Conservation (phyloP, 352 stramenopile genomes). For the Globisporangium parvum region DNA sequence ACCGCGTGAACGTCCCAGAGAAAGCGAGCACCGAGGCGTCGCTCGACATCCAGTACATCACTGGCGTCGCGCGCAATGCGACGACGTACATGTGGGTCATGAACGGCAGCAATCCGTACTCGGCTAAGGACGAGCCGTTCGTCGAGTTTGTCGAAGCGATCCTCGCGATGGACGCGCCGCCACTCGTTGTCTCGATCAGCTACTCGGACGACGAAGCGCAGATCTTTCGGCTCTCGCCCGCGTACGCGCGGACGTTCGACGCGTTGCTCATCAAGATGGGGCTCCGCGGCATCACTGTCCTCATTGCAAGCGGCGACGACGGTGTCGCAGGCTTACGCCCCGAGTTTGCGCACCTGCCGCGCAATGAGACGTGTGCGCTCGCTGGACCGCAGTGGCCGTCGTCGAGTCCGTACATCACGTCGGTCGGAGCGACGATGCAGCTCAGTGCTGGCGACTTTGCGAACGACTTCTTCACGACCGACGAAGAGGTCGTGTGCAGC, state of each 20-base stretch:
- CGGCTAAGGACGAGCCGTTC: conserved; percentile 76
- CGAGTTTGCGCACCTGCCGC: conserved; percentile 52
- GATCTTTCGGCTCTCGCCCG: conserved; percentile 66
- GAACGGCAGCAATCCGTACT: conserved; percentile 85
- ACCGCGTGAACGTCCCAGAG: conserved; percentile 33
- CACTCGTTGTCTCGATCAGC: conserved; percentile 84
- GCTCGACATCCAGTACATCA: conserved; percentile 90
- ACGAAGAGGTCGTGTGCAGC: conserved; percentile 78
- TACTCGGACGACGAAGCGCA: conserved; percentile 90
- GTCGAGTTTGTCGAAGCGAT: conserved; percentile 74
- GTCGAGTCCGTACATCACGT: conserved; percentile 86
- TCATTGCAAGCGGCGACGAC: conserved; percentile 86
- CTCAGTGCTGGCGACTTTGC: conserved; percentile 19
- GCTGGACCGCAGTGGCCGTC: conserved; percentile 71
- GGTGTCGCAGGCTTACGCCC: conserved; percentile 71
- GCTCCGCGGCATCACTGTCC: conserved; percentile 76
- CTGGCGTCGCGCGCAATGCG: conserved; percentile 66
- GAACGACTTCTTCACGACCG: conserved; percentile 56
- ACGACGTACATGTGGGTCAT: conserved; percentile 80
- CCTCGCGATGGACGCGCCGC: conserved; percentile 56
- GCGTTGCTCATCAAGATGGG: conserved; percentile 88
- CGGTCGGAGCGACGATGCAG: conserved; percentile 86
- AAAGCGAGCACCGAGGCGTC: conserved; percentile 66
- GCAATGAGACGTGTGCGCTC: conserved; percentile 50
- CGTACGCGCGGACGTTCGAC: conserved; percentile 80